phyloP scores from a whole-genome alignment of 495 filamentous ascomycete genomes.

The Neurospora sp. region DNA sequence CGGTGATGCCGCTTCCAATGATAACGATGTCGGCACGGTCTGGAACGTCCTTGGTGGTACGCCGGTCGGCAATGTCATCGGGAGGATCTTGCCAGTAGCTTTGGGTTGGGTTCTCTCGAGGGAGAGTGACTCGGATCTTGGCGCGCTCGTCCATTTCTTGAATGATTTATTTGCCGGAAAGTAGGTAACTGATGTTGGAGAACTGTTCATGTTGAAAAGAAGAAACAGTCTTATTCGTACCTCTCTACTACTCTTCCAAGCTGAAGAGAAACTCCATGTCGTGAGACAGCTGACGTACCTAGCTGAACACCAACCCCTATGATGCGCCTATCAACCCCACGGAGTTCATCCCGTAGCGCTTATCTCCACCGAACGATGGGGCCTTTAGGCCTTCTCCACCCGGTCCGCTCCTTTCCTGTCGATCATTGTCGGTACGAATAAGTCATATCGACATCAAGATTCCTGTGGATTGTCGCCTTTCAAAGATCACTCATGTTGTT shows the following conservation, averaged over 20 bases:
- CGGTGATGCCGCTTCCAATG: constrained; percentile 63
- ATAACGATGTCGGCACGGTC: constrained; percentile 45
- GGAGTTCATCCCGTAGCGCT: not conserved
- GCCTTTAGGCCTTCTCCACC: not conserved
- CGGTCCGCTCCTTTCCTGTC: not conserved
- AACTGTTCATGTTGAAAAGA: not conserved
- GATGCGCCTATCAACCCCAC: not conserved
- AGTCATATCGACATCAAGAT: not conserved
- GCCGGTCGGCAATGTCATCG: constrained; percentile 42
- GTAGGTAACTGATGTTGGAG: not conserved
- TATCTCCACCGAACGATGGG: not conserved
- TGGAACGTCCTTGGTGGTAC: constrained; percentile 38
- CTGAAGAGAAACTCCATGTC: not conserved
- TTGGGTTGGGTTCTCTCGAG: constrained; percentile 46
- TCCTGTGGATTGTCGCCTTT: not conserved
- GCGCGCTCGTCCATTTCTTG: constrained; percentile 34
- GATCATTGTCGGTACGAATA: not conserved
- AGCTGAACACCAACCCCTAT: not conserved
- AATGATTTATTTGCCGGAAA: not conserved
- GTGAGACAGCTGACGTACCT: not conserved
- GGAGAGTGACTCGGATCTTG: constrained; percentile 37
- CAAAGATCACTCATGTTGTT: not conserved
- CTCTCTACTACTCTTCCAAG: not conserved
- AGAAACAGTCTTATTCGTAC: not conserved
- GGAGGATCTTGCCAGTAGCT: constrained; percentile 66